Evolutionary conservation across 2,329 filamentous ascomycete species (phyloP).

Genomic region (Penicillium sp.): DNA sequence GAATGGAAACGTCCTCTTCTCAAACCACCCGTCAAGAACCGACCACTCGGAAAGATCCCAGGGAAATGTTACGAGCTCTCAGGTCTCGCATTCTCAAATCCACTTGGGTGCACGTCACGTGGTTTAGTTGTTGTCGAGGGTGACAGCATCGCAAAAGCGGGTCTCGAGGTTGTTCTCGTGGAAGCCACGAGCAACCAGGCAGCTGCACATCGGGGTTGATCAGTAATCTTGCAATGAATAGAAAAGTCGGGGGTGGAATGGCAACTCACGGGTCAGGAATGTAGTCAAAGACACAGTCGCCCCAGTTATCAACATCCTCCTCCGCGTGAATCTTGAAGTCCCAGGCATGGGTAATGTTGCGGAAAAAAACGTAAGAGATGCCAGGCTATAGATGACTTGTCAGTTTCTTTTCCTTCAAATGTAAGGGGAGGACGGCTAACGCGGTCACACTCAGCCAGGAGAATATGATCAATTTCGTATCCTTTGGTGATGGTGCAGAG

Average conservation of each 20-base stretch:
- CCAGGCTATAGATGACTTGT: neutral
- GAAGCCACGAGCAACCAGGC: slow-evolving; percentile 1
- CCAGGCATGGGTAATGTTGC: slow-evolving; percentile 6
- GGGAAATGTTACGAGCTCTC: too few species aligned
- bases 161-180: slow-evolving; percentile 2
- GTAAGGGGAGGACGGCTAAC: neutral
- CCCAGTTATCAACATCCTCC: slow-evolving; percentile 2
- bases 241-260: neutral
- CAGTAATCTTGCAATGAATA: neutral
- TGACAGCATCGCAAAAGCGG: neutral
- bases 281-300: slow-evolving; percentile 4
- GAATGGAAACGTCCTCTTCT: too few species aligned
- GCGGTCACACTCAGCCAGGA: neutral
- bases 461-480: slow-evolving; percentile 3
- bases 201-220: neutral
- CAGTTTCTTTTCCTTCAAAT: neutral
- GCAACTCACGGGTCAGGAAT: slow-evolving; percentile 14
- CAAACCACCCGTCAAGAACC: too few species aligned
- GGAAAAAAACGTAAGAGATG: slow-evolving; percentile 9
- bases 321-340: slow-evolving; percentile 3
- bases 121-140: neutral
- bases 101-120: too few species aligned
- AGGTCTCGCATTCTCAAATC: too few species aligned
- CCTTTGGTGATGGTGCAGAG: neutral
- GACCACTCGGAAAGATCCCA: too few species aligned